Evolutionary conservation across 768 basidiomycete species (phyloP), one percentile per base, ranked within the genome.

Genomic region (Cantharellus anzutake): DNA sequence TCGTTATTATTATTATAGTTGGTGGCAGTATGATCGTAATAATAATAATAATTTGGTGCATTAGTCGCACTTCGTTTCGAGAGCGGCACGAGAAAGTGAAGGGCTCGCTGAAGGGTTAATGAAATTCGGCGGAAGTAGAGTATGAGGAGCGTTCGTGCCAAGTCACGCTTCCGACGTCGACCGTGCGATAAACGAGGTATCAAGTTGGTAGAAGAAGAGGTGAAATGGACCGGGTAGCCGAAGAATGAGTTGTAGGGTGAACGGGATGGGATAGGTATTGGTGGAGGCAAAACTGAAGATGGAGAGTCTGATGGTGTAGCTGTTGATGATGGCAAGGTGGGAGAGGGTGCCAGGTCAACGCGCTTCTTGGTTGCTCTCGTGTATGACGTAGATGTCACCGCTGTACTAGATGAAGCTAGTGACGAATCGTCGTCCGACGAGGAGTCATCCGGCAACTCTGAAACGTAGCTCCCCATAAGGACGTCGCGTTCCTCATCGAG

Each of bases 141-240:
- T 29, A 62, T 63, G 20, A 58, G 44, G 4, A 62, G 55, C 4
- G 62, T 57, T 39, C 41, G 48, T 5, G 58, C 37, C 3, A 62
- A 34, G 56, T 62, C 62, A 7, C 62, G 61, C 35, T 62, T 62
- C 20, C 62, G 61, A 3, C 61, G 61, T 5, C 62, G 62, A 35
- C 62, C 62, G 41, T 55, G 41, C 1, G 57, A 20, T 3, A 62
- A 40, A 16, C 48, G n/a, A 1, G 62, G 62, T 0, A 62, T 41
- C 7, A 39, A 35, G 41, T 20, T 42, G 40, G 52, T 11, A 38
- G 29, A 20, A 37, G 34, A 42, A 56, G 34, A 57, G 61, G n/a
- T 48, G 61, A n/a, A 55, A 41, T 44, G 38, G 40, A 52, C 59
- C 16, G 62, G 62, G 50, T 62, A 62, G 35, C 62, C 62, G 61